These are phyloP conservation scores for Globisporangium emineosum DNA, from an alignment of 352 stramenopile genomes.

Conservation along the genomic window DNA sequence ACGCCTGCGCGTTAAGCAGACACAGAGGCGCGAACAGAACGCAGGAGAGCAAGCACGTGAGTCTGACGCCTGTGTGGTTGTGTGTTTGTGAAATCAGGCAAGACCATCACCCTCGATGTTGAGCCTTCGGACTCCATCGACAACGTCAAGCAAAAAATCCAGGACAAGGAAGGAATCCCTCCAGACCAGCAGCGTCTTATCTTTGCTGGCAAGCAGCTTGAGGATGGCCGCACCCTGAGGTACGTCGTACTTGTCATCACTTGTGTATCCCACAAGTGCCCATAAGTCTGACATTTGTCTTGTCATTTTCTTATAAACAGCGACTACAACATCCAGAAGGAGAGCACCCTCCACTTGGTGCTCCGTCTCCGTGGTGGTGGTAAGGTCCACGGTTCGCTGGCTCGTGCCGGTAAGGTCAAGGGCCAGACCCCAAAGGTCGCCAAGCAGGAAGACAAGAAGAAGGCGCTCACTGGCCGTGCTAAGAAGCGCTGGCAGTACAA, in stretches of 20 bases:
- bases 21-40: neutral
- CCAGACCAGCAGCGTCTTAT: slow-evolving; percentile 91
- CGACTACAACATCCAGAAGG: slow-evolving; percentile 97
- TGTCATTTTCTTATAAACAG: slow-evolving; percentile 49
- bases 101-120: slow-evolving; percentile 90
- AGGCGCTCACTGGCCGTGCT: slow-evolving; percentile 95
- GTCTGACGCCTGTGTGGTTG: slow-evolving; percentile 14
- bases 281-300: neutral
- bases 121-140: slow-evolving; percentile 91
- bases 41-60: neutral
- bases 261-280: neutral
- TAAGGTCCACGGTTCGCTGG: slow-evolving; percentile 99
- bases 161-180: slow-evolving; percentile 91
- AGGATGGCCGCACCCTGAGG: slow-evolving; percentile 87
- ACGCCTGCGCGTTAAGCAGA: neutral
- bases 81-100: slow-evolving; percentile 33
- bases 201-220: slow-evolving; percentile 87
- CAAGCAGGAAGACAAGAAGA: slow-evolving; percentile 98
- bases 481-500: slow-evolving; percentile 99
- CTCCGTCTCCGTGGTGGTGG: slow-evolving; percentile 93
- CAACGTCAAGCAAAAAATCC: slow-evolving; percentile 95
- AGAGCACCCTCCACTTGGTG: slow-evolving; percentile 96
- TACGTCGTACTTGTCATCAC: neutral
- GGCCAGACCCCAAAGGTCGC: slow-evolving; percentile 99
- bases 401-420: slow-evolving; percentile 99